Conservation (phyloP, 805 yeast genomes). For the Kodamaea lidongshanica region DNA sequence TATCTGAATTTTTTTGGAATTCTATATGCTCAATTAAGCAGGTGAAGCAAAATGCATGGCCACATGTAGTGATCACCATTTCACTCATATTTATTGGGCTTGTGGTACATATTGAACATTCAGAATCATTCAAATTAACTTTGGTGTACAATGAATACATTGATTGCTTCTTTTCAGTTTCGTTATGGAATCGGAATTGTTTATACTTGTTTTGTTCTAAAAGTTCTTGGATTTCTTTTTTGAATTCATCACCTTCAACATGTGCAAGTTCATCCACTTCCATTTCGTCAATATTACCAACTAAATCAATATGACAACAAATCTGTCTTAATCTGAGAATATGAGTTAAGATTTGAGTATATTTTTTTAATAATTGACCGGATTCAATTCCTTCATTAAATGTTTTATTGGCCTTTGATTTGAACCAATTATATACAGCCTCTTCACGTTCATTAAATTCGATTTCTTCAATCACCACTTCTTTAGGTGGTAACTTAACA, state of each 20-base stretch:
- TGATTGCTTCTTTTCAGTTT: conserved; percentile 15
- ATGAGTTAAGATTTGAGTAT: conserved; percentile 75
- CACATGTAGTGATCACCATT: conserved; percentile 65
- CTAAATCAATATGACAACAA: conserved; percentile 76
- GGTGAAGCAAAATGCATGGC: conserved; percentile 69
- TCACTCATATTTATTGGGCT: conserved; percentile 52
- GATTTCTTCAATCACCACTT: conserved; percentile 61
- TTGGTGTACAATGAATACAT: conserved; percentile 25
- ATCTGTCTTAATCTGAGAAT: conserved; percentile 79
- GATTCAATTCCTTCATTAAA: conserved; percentile 52
- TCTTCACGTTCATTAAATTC: conserved; percentile 62
- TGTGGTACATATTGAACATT: conserved; percentile 81
- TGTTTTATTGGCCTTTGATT: conserved; percentile 57
- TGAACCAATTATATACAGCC: conserved; percentile 60
- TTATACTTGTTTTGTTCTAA: conserved; percentile 8
- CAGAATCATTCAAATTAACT: conserved; percentile 42
- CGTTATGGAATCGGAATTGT: conserved; percentile 16
- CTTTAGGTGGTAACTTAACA: conserved; percentile 72
- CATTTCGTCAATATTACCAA: conserved; percentile 46
- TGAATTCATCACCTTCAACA: conserved; percentile 4
- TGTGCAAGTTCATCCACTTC: conserved; percentile 36
- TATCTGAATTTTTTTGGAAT: conserved; percentile 49
- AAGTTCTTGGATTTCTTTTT: conserved; percentile 1
- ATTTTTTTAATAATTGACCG: conserved; percentile 67
- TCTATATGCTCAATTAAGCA: conserved; percentile 73